Percentiles rank a stretch among this genome's conserved stretches.
Conservation (phyloP, 169 alveolate genomes). For the Plasmodium ovale region DNA sequence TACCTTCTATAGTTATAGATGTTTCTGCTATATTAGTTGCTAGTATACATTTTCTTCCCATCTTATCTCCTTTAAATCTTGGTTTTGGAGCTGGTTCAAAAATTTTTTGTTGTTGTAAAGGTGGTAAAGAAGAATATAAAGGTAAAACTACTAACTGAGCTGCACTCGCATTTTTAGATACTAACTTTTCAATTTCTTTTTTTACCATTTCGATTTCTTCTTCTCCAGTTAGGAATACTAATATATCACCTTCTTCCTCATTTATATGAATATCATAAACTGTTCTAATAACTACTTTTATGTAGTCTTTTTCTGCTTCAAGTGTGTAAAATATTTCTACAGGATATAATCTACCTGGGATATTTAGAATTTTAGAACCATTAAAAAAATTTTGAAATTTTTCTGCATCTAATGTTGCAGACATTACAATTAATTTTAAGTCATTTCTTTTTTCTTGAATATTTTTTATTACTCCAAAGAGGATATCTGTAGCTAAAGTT, state of each 20-base stretch:
- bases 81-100: conserved; percentile 97
- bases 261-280: conserved; percentile 93
- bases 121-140: conserved; percentile 97
- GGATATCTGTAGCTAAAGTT: conserved; percentile 97
- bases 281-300: conserved; percentile 94
- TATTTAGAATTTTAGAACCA: conserved; percentile 95
- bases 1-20: conserved; percentile 99
- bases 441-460: conserved; percentile 90
- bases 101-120: conserved; percentile 95
- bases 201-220: conserved; percentile 91
- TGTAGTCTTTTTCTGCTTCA: conserved; percentile 95
- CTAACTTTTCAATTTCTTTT: conserved; percentile 76
- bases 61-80: conserved; percentile 91
- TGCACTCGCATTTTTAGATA: conserved; percentile 47
- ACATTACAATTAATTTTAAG: conserved; percentile 96
- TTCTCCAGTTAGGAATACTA: conserved; percentile 96
- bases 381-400: conserved; percentile 95
- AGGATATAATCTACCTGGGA: conserved; percentile 98
- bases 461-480: conserved; percentile 97
- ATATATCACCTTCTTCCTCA: conserved; percentile 95
- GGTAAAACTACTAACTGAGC: conserved; percentile 88
- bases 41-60: conserved; percentile 95
- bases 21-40: conserved; percentile 99
- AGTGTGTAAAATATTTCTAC: conserved; percentile 97
- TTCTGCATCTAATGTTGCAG: conserved; percentile 98